These are phyloP conservation scores for Nepenthes alata DNA, from an alignment of 179 eudicot genomes.

Conservation along the genomic window DNA sequence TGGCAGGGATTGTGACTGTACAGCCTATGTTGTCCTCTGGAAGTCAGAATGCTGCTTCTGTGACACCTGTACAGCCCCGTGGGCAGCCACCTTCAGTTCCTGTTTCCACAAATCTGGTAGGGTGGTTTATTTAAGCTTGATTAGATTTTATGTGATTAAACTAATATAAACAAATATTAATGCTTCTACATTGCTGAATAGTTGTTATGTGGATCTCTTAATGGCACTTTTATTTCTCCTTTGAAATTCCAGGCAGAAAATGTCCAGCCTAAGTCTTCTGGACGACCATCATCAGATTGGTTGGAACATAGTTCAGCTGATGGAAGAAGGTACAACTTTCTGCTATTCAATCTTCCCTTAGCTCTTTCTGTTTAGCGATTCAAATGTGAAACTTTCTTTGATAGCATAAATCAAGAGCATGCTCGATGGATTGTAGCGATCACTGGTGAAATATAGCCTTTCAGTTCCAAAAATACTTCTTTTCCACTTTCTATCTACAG, in stretches of 20 bases:
- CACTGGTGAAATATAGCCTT: too few species aligned
- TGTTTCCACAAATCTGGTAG: constrained; percentile 20
- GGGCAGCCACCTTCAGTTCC: constrained; percentile 31
- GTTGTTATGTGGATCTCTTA: background rate
- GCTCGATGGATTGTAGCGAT: too few species aligned
- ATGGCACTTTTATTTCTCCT: background rate
- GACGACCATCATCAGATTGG: constrained; percentile 53
- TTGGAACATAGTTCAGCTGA: constrained; percentile 54
- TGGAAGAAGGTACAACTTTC: constrained; percentile 49
- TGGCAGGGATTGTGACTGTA: constrained; percentile 12
- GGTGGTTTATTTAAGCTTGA: background rate
- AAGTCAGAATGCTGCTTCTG: constrained; percentile 28
- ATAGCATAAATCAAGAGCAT: too few species aligned
- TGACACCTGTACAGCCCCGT: constrained; percentile 25
- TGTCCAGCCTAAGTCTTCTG: constrained; percentile 25
- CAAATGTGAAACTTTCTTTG: too few species aligned
- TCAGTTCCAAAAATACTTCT: too few species aligned
- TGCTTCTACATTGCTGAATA: background rate
- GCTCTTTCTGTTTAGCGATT: too few species aligned
- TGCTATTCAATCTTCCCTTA: background rate
- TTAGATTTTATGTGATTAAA: background rate
- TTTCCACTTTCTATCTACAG: too few species aligned
- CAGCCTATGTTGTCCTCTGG: constrained; percentile 5
- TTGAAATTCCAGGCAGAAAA: constrained; percentile 31
- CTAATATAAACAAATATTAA: background rate